phyloP scores from a whole-genome alignment of 106 monocot species.

The Phalaenopsis aphrodite region DNA sequence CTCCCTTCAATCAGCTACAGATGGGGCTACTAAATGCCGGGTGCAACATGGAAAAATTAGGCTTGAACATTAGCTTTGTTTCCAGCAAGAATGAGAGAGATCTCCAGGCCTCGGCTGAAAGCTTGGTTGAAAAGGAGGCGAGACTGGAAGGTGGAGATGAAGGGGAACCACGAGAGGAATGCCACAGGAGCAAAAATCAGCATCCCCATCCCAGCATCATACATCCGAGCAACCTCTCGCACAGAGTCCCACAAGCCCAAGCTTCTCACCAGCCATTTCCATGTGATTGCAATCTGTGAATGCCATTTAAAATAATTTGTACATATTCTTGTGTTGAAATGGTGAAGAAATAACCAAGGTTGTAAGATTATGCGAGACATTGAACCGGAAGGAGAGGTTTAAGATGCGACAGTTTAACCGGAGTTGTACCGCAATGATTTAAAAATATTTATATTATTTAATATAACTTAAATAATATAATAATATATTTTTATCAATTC shows the following conservation, averaged over 20 bases:
- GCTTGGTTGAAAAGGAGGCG: conserved; percentile 96
- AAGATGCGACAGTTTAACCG: too few species aligned
- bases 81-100: conserved; percentile 89
- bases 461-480: too few species aligned
- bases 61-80: conserved; percentile 93
- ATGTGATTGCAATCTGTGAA: conserved; percentile 71
- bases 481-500: too few species aligned
- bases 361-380: too few species aligned
- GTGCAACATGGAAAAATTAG: neutral
- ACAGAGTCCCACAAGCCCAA: conserved; percentile 74
- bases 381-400: too few species aligned
- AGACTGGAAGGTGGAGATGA: conserved; percentile 90
- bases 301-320: neutral
- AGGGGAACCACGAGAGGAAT: conserved; percentile 94
- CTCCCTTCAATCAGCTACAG: too few species aligned
- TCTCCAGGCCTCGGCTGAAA: conserved; percentile 93
- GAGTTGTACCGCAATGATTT: too few species aligned
- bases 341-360: neutral
- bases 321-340: neutral
- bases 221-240: conserved; percentile 82
- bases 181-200: conserved; percentile 79
- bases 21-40: too few species aligned
- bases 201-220: conserved; percentile 96
- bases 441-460: too few species aligned
- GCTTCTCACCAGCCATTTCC: conserved; percentile 46